Base-by-base conservation (phyloP, 371 early-diverging fungal genomes). In the Gilbertella persicaria region DNA sequence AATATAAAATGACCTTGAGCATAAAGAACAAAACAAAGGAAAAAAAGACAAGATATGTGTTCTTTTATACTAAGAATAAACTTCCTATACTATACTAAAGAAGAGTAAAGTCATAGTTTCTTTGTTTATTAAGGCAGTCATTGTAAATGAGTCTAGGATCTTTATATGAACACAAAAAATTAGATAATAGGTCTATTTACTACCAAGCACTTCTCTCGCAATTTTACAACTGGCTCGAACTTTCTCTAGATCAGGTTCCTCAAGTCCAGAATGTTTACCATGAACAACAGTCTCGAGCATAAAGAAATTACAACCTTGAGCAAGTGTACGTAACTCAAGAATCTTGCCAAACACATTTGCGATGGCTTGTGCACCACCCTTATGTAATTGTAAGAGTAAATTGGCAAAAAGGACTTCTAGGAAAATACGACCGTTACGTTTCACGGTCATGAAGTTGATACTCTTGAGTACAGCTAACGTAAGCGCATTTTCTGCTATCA, bases 261-360 rank as follows among this genome's bases (percentile, higher is more conserved):
- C 65, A 14, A 63, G 52, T 7, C 69, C 65, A 25, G 67, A 49
- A 38, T 62, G 53, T 33, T 53, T 55, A 8, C 59, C 66, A 29
- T 53, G 57, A n/a, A 64, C 48, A 4, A 89, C 82, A 50, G 85
- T 80, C 50, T 85, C 83, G 28, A 86, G 75, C 63, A 89, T 66
- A 71, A 88, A 90, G 53, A 89, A 88, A 44, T 84, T 62, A 53
- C 86, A 79, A 13, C 91, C 91, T 43, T 89, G 87, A 21, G 87
- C 80, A 62, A 91, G 64, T 5, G 84, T 80, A 20, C 84, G 84
- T 53, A 82, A 70, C 19, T 78, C 71, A 0, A 74, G 53, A 5
- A 82, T 76, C 45, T 81, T 84, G 45, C 69, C 68, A 70, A 88
- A 87, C 36, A 84, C 78, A 36, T 75, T 73, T 5, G 74, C 76